Conservation (phyloP, 2,329 filamentous ascomycete genomes). For the Trichoderma endophyticum region DNA sequence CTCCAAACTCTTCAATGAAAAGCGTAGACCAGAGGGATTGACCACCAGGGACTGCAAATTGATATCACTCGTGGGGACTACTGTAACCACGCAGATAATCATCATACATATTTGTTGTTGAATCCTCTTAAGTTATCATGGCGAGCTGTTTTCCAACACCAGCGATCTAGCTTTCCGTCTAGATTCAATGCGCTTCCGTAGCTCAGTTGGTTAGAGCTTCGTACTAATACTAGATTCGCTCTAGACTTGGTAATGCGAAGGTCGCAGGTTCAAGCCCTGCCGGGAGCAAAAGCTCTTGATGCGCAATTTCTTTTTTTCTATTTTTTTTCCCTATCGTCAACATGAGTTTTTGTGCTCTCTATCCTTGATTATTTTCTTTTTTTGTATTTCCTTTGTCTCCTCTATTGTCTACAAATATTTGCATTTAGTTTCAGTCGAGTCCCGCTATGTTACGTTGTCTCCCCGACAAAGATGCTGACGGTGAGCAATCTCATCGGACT, state of each 20-base stretch:
- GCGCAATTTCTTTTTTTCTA: not conserved
- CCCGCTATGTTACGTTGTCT: not conserved
- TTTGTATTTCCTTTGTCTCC: not conserved
- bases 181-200: constrained; percentile 5
- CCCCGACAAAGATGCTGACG: not conserved
- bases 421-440: not conserved
- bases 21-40: not conserved
- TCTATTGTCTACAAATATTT: not conserved
- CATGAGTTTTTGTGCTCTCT: not conserved
- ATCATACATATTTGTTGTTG: too few relatives aligned
- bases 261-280: constrained; percentile 18
- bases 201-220: constrained; percentile 18
- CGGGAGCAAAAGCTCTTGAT: constrained; percentile 2
- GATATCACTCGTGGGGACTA: not conserved
- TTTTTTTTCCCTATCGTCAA: not conserved
- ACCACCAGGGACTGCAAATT: not conserved
- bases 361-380: not conserved
- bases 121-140: not conserved
- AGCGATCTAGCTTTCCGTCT: not conserved
- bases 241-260: constrained; percentile 7
- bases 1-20: not conserved
- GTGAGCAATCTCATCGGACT: not conserved
- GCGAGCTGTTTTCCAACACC: not conserved
- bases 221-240: constrained; percentile 9
- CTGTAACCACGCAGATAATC: not conserved